Base-by-base conservation (phyloP, 192 early-diverging fungal species). In the Coemansia sp. region DNA sequence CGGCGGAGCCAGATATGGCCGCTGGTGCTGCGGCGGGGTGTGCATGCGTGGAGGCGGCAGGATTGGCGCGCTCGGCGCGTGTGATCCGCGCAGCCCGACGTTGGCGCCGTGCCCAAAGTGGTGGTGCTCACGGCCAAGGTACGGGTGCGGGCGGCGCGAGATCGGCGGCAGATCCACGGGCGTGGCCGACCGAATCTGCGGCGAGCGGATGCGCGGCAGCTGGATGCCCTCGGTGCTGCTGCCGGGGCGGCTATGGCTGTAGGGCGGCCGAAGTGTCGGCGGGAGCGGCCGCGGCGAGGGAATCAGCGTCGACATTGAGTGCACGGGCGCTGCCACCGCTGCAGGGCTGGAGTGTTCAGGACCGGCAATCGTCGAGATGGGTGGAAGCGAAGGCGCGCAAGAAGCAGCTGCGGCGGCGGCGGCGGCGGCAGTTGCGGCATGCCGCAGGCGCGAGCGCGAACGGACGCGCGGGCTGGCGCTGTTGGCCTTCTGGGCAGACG, bases 141-240 rank as follows among this genome's bases (percentile, higher is more conserved):
- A 70, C 5, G 73, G 73, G 47, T 77, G 73, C 16, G 73, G 60
- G 25, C 73, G 73, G n/a, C 60, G 57, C 10, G 73, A 63, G 32
- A 77, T 45, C 0, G 68, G 38, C 23, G 64, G 67, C 43, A 67
- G 60, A 21, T 77, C 73, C 29, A 70, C 44, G 0, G 64, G 47
- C 5, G 73, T 47, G 1, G 64, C 45, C 3, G 67, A 49, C 54
- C 59, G 64, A 50, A 60, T 24, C 56, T 54, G 67, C 11, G 73
- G 63, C 19, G 67, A 69, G 44, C 60, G 67, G 60, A 70, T 66
- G 27, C 73, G 67, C 47, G 68, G 67, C 40, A 77, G 56, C 64
- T 67, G 63, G 51, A 51, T 50, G 12, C 43, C 50, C 18, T 61
- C 55, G 0, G 56, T 49, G 44, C 45, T 47, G 51, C 58, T 68